Base-by-base conservation (phyloP, 2,329 filamentous ascomycete species). In the Boeremia exigua region DNA sequence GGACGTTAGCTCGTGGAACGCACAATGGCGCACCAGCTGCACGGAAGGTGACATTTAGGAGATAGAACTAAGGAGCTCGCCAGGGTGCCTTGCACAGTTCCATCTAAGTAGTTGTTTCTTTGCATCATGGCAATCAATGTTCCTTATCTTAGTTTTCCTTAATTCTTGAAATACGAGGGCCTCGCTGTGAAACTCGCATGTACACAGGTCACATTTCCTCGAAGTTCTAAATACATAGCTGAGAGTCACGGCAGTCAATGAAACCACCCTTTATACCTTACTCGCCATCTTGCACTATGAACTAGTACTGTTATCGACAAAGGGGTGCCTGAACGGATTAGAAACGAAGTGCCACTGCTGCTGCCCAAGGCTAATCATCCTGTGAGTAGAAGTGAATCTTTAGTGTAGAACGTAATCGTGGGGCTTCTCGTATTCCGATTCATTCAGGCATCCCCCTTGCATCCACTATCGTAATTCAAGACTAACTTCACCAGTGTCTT, bases 11-110 rank as follows among this genome's bases (percentile, higher is more conserved):
- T 27, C 46, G 27, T 49, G 36, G 36, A 49, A 40, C 19, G 46
- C 46, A 49, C 46, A 33, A 42, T 49, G 28, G 28, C 46, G 46
- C 27, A 40, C 37, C 17, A 11, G 17, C 36, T 49, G 46, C 46
- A 49, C 36, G 36, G 46, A 49, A 42, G 46, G 46, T 49, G 46
- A 49, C 28, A 40, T 49, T 42, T 49, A 49, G 46, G 36, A 34
- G 28, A 27, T 49, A 27, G 37, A 40, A 42, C 27, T 42, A 34
- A 40, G 36, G 28, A 42, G 27, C 46, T 49, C 46, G 19, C 46
- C 37, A 33, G 30, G 27, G 46, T 33, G 28, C 37, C 46, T 49
- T 40, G 28, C 36, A 12, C 36, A 49, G 37, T 33, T 49, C 36
- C 29, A 39, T 12, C n/a, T 12, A 28, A 39, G 49, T 33, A 38